Percentiles rank a stretch among this genome's conserved stretches.
phyloP scores from a whole-genome alignment of 441 rosid genomes.

The Geranium incanum region DNA sequence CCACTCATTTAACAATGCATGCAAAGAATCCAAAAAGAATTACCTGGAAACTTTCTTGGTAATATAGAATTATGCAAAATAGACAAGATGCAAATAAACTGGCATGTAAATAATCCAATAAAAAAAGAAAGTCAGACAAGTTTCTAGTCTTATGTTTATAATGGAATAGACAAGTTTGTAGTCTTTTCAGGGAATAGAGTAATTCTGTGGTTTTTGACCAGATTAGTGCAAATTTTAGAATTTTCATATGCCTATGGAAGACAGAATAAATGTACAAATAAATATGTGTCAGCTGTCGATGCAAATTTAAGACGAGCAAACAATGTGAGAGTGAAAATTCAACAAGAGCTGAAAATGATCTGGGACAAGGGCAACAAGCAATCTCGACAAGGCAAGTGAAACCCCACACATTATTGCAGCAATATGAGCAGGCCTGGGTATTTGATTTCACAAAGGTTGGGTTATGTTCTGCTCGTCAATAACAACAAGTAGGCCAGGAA shows the following conservation, averaged over 20 bases:
- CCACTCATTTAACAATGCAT: neutral
- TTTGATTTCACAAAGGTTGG: slow-evolving; percentile 4
- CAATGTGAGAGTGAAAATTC: neutral
- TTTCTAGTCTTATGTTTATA: neutral
- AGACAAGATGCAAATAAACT: neutral
- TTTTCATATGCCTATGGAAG: neutral
- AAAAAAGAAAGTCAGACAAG: neutral
- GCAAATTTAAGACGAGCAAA: neutral
- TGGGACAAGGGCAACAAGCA: neutral
- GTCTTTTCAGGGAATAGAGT: neutral
- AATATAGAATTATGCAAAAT: neutral
- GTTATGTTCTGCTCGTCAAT: neutral
- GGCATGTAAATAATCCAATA: neutral
- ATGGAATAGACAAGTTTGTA: neutral
- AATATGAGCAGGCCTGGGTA: neutral
- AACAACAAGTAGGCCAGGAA: neutral
- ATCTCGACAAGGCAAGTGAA: neutral
- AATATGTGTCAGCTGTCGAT: neutral
- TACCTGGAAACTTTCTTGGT: neutral
- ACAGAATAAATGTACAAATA: slow-evolving; percentile 3
- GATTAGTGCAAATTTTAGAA: neutral
- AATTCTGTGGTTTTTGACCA: neutral
- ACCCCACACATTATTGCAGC: neutral
- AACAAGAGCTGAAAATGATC: neutral
- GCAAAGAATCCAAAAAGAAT: neutral